Base-by-base conservation (phyloP, 352 stramenopile species). In the Phytophthora ohioensis region DNA sequence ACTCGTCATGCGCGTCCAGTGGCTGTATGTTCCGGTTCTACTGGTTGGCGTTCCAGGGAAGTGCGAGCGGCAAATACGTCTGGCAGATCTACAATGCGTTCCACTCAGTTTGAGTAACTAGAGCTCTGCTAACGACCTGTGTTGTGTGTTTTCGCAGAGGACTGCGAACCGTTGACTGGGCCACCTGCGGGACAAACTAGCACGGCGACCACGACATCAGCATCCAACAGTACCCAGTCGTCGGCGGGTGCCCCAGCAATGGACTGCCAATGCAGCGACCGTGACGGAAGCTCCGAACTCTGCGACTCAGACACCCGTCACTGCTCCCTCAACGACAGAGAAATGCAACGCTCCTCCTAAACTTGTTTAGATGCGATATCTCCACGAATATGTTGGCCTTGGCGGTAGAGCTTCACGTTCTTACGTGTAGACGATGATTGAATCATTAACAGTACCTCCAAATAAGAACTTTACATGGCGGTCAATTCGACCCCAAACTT, bases 11-110 rank as follows among this genome's bases (percentile, higher is more conserved):
- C 15, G 12, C 39, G 32, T 57, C 49, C n/a, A 35, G 49, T 42
- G 49, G 49, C 32, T 57, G 49, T n/a, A 45, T 57, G 49, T 43
- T 57, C 34, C 31, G 49, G n/a, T 57, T 57, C 49, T 57, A 57
- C 49, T 77, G 60, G 63, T 47, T 80, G 12, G 68, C 68, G 8
- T 73, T 80, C 55, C 68, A 76, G 38, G 69, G 69, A 21, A 52
- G 69, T 13, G 21, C 42, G 10, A 46, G n/a, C 15, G 58, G 53
- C 34, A 57, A 75, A 63, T 69, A 66, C 36, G 54, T 71, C n/a
- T 75, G 64, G 73, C 63, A 80, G 52, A 67, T 75, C 15, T 80
- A 76, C 61, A 76, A 67, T 79, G 54, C 56, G 57, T 79, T 30
- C 27, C n/a, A 12, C 41, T 6, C 41, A 21, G 13, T 43, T 54